Conservation (phyloP, 768 basidiomycete genomes). For the Macrolepiota albuminosa region DNA sequence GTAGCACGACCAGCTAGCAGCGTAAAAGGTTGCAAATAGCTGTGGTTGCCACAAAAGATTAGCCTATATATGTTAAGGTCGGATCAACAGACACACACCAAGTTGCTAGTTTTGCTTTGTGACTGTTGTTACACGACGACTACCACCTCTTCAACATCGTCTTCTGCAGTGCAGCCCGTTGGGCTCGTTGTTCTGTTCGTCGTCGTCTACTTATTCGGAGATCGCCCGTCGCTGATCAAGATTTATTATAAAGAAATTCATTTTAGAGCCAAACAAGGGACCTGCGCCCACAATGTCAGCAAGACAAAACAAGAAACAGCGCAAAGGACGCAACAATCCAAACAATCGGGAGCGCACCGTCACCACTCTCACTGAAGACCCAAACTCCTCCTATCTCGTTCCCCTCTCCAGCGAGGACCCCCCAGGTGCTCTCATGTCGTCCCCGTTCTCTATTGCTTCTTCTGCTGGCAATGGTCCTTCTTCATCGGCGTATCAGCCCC, state of each 20-base stretch:
- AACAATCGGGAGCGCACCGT: conserved; percentile 64
- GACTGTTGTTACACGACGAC: conserved; percentile 6
- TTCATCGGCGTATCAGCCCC: conserved; percentile 27
- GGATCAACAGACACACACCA: conserved; percentile 17
- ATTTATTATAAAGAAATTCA: conserved; percentile 12
- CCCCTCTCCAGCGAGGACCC: conserved; percentile 50
- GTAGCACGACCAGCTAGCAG: neutral
- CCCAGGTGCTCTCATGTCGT: conserved; percentile 30
- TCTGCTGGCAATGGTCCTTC: conserved; percentile 22
- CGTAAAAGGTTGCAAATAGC: neutral
- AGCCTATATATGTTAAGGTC: conserved; percentile 12
- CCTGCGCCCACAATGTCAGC: conserved; percentile 42
- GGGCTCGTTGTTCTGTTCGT: conserved; percentile 5
- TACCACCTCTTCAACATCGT: conserved; percentile 1
- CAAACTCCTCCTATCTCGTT: conserved; percentile 48
- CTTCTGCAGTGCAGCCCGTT: neutral
- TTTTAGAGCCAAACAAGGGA: conserved; percentile 16
- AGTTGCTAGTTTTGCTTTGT: conserved; percentile 11
- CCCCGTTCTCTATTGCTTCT: conserved; percentile 32
- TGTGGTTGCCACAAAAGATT: too few relatives aligned
- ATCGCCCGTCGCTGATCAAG: conserved; percentile 17
- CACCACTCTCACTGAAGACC: conserved; percentile 58
- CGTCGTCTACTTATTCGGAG: conserved; percentile 11
- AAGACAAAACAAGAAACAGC: conserved; percentile 57
- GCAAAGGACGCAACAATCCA: conserved; percentile 44